Conservation (phyloP, 345 rosid genomes). For the Turnera subulata region DNA sequence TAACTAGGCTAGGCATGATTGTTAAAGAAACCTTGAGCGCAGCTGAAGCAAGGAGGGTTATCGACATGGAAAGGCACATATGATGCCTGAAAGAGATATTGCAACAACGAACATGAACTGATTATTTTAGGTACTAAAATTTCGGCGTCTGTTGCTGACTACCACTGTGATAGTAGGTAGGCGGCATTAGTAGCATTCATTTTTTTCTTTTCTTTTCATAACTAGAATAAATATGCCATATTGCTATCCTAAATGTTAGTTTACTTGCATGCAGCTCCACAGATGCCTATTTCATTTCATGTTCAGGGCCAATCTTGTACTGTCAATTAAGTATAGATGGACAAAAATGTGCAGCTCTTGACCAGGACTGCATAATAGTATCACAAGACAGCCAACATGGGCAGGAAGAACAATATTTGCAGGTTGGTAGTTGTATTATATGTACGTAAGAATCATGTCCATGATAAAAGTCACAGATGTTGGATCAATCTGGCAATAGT, state of each 20-base stretch:
- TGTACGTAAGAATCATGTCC: too few species aligned
- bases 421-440: too few species aligned
- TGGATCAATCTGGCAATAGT: too few species aligned
- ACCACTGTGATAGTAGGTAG: conserved; percentile 23
- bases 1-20: conserved; percentile 28
- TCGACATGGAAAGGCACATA: conserved; percentile 22
- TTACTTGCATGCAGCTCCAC: background rate
- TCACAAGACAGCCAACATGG: too few species aligned
- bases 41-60: conserved; percentile 37
- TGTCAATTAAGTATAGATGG: too few species aligned
- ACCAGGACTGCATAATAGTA: too few species aligned
- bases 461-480: too few species aligned
- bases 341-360: too few species aligned
- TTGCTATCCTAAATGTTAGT: background rate
- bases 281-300: background rate
- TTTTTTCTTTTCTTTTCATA: background rate
- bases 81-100: conserved; percentile 27
- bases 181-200: background rate
- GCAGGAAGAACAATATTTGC: too few species aligned
- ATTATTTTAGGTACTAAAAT: conserved; percentile 14
- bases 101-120: conserved; percentile 24
- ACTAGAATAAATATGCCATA: background rate
- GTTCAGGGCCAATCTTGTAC: too few species aligned
- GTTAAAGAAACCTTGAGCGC: conserved; percentile 36
- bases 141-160: conserved; percentile 25